Evolutionary conservation across 768 basidiomycete genomes (phyloP).

Genomic region (Pleurotus tuoliensis): DNA sequence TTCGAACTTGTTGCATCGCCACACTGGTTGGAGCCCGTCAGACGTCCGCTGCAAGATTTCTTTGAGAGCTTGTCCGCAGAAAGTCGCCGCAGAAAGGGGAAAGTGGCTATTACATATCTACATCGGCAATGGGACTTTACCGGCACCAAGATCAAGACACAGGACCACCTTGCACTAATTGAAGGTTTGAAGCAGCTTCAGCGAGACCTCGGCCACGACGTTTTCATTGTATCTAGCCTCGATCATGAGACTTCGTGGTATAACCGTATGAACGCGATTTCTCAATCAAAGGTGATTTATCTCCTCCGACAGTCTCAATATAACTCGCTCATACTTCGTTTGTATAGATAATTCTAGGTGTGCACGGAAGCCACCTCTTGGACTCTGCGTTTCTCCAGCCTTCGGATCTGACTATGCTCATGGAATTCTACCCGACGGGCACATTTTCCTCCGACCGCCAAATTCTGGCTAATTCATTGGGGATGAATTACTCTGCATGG

Average conservation of each 20-base stretch:
- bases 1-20: slow-evolving; percentile 42
- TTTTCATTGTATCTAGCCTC: slow-evolving; percentile 48
- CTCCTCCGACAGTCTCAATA: neutral
- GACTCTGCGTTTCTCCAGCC: slow-evolving; percentile 71
- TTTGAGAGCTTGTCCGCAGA: slow-evolving; percentile 39
- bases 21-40: slow-evolving; percentile 69
- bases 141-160: slow-evolving; percentile 45
- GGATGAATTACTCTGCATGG: slow-evolving; percentile 60
- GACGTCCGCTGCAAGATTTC: slow-evolving; percentile 38
- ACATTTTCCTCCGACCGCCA: slow-evolving; percentile 63
- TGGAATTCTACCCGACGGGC: slow-evolving; percentile 75
- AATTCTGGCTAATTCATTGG: slow-evolving; percentile 47
- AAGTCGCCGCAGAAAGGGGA: slow-evolving; percentile 22
- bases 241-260: slow-evolving; percentile 47
- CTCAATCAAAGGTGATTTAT: slow-evolving; percentile 60
- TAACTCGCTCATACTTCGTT: slow-evolving; percentile 9
- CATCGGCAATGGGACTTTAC: slow-evolving; percentile 21
- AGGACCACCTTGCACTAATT: slow-evolving; percentile 61
- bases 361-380: slow-evolving; percentile 56
- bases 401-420: slow-evolving; percentile 53
- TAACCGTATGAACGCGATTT: slow-evolving; percentile 60
- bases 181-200: slow-evolving; percentile 50
- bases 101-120: slow-evolving; percentile 66
- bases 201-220: slow-evolving; percentile 48
- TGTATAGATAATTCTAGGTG: slow-evolving; percentile 55